Evolutionary conservation across 352 stramenopile genomes (phyloP).

Genomic region (Pythium brassicae): DNA sequence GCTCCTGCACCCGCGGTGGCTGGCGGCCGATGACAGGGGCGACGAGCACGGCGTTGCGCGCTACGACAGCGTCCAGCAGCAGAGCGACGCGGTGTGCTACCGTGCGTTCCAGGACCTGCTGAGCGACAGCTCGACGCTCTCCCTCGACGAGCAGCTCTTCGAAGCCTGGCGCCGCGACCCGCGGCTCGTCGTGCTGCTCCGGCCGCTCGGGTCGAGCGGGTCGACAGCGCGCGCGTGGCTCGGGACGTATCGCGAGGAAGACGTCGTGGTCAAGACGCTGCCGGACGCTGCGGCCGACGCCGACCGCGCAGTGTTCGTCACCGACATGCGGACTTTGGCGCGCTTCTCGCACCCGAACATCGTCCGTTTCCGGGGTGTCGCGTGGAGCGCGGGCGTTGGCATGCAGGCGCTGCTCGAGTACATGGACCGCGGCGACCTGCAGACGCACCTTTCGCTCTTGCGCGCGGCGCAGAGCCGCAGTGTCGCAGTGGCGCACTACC

Average conservation of each 20-base stretch:
- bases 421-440: slow-evolving; percentile 25
- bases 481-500: background rate
- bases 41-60: background rate
- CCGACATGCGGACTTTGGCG: slow-evolving; percentile 14
- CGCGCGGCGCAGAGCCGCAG: background rate
- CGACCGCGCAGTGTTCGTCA: slow-evolving; percentile 19
- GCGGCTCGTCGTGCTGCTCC: background rate
- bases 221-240: slow-evolving; percentile 64
- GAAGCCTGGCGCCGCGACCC: slow-evolving; percentile 8
- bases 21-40: background rate
- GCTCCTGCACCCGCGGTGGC: background rate
- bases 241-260: slow-evolving; percentile 17
- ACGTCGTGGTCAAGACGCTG: slow-evolving; percentile 12
- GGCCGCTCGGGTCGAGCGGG: slow-evolving; percentile 24
- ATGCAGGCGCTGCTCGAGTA: slow-evolving; percentile 23
- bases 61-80: background rate
- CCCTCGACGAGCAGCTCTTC: slow-evolving; percentile 3
- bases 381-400: slow-evolving; percentile 11
- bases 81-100: slow-evolving; percentile 11
- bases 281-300: slow-evolving; percentile 4
- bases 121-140: slow-evolving; percentile 10
- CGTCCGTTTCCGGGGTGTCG: slow-evolving; percentile 19
- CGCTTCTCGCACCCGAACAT: slow-evolving; percentile 21
- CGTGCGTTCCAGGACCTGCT: slow-evolving; percentile 5
- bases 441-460: slow-evolving; percentile 12